Percentiles rank a stretch among this genome's conserved stretches.
Evolutionary conservation across 345 rosid species (phyloP).

Genomic region (Hypericum perforatum): DNA sequence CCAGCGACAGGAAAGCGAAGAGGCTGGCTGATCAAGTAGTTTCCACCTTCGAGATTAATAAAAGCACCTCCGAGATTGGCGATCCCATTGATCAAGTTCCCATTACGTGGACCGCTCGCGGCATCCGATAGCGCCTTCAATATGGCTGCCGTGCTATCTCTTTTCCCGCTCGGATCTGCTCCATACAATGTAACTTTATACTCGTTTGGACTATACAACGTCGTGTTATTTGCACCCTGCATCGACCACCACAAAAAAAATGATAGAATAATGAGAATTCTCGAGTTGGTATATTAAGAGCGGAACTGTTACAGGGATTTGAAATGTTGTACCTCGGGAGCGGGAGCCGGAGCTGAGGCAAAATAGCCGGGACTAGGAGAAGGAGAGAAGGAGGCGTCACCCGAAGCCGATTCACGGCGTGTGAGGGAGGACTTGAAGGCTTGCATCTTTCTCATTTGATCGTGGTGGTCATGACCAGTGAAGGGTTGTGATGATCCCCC

Average conservation of each 20-base stretch:
- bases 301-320: neutral
- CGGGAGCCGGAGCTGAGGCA: slow-evolving; percentile 11
- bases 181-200: slow-evolving; percentile 30
- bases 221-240: slow-evolving; percentile 18
- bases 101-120: neutral
- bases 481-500: neutral
- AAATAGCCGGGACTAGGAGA: slow-evolving; percentile 26
- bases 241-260: neutral
- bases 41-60: slow-evolving; percentile 1
- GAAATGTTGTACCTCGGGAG: slow-evolving; percentile 29
- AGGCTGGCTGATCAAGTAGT: neutral
- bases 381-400: slow-evolving; percentile 1
- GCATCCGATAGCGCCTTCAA: neutral
- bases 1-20: neutral
- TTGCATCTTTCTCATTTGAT: slow-evolving; percentile 32
- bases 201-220: slow-evolving; percentile 20
- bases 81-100: neutral
- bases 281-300: neutral
- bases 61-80: neutral
- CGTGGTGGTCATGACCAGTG: slow-evolving; percentile 10
- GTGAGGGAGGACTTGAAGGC: slow-evolving; percentile 38
- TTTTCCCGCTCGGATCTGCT: neutral
- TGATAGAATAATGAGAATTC: neutral
- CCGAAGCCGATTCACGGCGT: slow-evolving; percentile 21
- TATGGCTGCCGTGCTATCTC: neutral